Percentiles rank a stretch among this genome's conserved stretches.
These are phyloP conservation scores for Sophora flavescens DNA, from an alignment of 306 rosid species.

Conservation along the genomic window DNA sequence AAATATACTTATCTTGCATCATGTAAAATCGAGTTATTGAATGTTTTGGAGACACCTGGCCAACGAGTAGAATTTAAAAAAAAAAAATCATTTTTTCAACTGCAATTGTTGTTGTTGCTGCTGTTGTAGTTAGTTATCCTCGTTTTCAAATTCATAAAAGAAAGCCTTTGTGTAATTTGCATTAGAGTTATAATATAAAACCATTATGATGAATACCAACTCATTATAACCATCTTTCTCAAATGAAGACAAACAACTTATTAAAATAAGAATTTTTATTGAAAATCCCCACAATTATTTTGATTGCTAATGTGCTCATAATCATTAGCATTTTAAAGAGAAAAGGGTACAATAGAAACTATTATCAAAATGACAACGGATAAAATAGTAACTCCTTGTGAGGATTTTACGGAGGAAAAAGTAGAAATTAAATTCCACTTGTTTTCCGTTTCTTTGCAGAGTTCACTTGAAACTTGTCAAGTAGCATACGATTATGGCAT, in stretches of 20 bases:
- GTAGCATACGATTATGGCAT: conserved; percentile 27
- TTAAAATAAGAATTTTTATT: not conserved
- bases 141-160: too few species aligned
- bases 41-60: too few species aligned
- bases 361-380: not conserved
- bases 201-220: too few species aligned
- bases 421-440: not conserved
- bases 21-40: too few species aligned
- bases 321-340: not conserved
- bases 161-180: too few species aligned
- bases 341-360: not conserved
- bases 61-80: too few species aligned
- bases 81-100: too few species aligned
- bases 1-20: too few species aligned
- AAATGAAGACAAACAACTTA: not conserved
- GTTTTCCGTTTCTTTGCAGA: not conserved
- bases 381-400: not conserved
- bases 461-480: conserved; percentile 18
- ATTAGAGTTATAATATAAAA: too few species aligned
- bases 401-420: not conserved
- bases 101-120: too few species aligned
- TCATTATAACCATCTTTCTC: not conserved
- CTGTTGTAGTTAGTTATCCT: too few species aligned
- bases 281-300: not conserved
- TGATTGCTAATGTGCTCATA: not conserved